Evolutionary conservation across 345 rosid genomes (phyloP), one percentile per base, ranked within the genome.

Genomic region (Brassica carinata): DNA sequence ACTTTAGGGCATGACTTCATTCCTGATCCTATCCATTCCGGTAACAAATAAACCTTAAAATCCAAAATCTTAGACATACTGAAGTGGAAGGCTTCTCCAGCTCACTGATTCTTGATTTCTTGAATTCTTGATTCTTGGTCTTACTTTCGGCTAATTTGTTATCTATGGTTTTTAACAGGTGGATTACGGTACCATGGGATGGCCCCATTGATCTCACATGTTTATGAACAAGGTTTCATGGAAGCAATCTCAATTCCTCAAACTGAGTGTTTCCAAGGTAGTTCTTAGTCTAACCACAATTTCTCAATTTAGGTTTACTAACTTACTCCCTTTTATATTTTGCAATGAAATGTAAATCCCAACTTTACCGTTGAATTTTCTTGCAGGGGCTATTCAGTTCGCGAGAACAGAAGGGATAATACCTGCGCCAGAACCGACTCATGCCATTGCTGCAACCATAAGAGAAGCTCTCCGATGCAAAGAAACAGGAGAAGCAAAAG

Each of bases 1-100:
- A 95, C 99, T 45, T 88, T 95, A 18, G 99, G 99, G 26, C 99
- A 95, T 36, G 97, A 91, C 83, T 95, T 95, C 85, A 89, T 95
- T 79, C 99, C 98, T 3, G 98, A 95, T 75, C 98, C 98, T n/a
- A 95, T 95, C 78, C 99, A 95, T 65, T 90, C 98, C 0, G 99
- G 98, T 95, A 86, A 76, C 48, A 43, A 7, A 5, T 18, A 58
- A 18, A 8, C 8, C 27, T 58, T 58, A 7, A 17, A 8, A 18
- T 18, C 63, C 17, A 58, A 51, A 1, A 64, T 72, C 15, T 69
- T 72, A 53, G 23, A 55, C 71, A 67, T 15, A 1, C 38, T 59
- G 19, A 19, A 31, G 5, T 9, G 27, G 26, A 40, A 68, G 33
- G 27, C 13, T 67, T 69, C 19, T 71, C 30, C 4, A 3, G 36